These are phyloP conservation scores for Phycomyces blakesleeanus DNA, from an alignment of 192 early-diverging fungal genomes.

Conservation along the genomic window DNA sequence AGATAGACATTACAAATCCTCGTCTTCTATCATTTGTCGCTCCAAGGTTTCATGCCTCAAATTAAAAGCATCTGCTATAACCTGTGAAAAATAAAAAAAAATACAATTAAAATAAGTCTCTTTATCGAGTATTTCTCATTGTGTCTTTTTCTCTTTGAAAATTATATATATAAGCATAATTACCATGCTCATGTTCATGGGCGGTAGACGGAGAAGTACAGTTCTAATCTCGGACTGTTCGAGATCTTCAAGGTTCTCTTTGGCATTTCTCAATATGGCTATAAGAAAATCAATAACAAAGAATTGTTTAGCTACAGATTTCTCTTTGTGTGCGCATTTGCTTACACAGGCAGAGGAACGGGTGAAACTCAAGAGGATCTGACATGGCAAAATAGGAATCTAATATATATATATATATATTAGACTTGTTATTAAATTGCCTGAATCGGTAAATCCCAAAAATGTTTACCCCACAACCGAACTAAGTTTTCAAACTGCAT, in stretches of 20 bases:
- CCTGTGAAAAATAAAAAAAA: no score
- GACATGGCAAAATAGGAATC: conserved; percentile 83
- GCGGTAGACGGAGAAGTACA: conserved; percentile 74
- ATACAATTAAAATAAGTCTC: no score
- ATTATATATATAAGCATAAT: neutral
- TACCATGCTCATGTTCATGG: conserved; percentile 64
- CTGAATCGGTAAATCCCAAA: no score
- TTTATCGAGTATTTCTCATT: no score
- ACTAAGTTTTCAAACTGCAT: conserved; percentile 77
- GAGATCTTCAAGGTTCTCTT: conserved; percentile 82
- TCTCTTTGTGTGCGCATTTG: no score
- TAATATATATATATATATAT: conserved; percentile 9
- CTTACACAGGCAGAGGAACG: conserved; percentile 76
- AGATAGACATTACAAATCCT: conserved; percentile 10
- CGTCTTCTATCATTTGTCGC: conserved; percentile 52
- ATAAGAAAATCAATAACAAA: conserved; percentile 6
- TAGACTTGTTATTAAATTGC: neutral
- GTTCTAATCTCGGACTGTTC: conserved; percentile 90
- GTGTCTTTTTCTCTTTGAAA: conserved; percentile 8
- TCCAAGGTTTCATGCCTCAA: conserved; percentile 66
- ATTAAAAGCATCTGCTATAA: conserved; percentile 68
- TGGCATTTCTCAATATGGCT: conserved; percentile 72
- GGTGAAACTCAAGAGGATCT: conserved; percentile 75
- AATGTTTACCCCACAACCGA: conserved; percentile 63
- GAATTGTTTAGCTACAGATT: conserved; percentile 2